Conservation (phyloP, 2,329 filamentous ascomycete genomes). For the Leptosphaerulina australis region DNA sequence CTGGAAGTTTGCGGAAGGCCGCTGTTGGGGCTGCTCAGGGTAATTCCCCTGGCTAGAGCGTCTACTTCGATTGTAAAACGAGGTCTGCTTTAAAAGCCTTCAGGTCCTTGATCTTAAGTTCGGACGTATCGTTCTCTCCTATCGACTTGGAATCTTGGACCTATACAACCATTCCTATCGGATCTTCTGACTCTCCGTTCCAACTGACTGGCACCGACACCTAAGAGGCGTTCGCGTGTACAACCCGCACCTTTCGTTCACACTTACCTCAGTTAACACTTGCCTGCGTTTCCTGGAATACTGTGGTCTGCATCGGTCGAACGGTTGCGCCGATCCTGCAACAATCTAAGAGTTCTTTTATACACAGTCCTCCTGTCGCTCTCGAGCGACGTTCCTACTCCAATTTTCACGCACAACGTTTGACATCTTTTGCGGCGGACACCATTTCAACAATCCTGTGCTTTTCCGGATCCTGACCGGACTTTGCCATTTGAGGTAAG, state of each 20-base stretch:
- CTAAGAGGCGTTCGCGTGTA: conserved; percentile 9
- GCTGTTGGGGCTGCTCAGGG: conserved; percentile 4
- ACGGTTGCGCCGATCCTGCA: not conserved
- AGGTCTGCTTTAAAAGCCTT: conserved; percentile 22
- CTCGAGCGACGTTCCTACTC: not conserved
- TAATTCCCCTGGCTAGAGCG: conserved; percentile 8
- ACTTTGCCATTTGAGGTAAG: conserved; percentile 28
- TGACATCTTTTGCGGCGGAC: not conserved
- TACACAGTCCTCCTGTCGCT: not conserved
- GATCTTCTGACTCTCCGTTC: conserved; percentile 12
- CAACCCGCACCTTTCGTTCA: conserved; percentile 12
- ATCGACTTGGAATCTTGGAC: conserved; percentile 12
- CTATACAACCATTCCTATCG: conserved; percentile 1
- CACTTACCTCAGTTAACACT: conserved; percentile 6
- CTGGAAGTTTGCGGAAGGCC: conserved; percentile 2
- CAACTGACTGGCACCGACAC: conserved; percentile 5
- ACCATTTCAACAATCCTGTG: not conserved
- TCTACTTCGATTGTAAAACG: conserved; percentile 10
- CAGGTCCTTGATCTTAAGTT: conserved; percentile 25
- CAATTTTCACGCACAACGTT: not conserved
- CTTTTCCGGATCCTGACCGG: not conserved
- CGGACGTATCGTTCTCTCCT: conserved; percentile 20
- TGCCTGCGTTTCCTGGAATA: conserved; percentile 1
- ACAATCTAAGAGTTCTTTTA: not conserved
- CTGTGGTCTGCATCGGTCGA: not conserved